Evolutionary conservation across 345 rosid species (phyloP), one percentile per base, ranked within the genome.

Genomic region (Melaleuca quinquenervia): DNA sequence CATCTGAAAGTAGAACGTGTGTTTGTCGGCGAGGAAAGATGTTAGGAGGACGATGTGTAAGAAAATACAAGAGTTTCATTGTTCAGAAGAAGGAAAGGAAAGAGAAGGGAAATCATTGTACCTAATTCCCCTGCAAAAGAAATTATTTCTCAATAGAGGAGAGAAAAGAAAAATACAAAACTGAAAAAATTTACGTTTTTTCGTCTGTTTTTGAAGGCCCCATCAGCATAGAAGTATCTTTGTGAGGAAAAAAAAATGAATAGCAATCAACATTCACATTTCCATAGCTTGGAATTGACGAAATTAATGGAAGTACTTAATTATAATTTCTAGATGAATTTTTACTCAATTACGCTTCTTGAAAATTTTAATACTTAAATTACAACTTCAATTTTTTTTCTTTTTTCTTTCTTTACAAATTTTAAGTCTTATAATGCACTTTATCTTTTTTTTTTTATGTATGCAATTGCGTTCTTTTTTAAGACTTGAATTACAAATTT

Each of bases 291-390:
- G 3, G 32, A 32, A 32, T 64, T 10, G 76, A 64, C 1, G 0
- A 18, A 32, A 8, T 32, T 64, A 32, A 4, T 64, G 45, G 1
- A 64, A 64, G 12, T 16, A 9, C 7, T 16, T 8, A 10, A 32
- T 16, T 1, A 1, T 1, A 64, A 8, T 64, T 64, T 32, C 0
- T 70, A 8, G 1, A 70, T 0, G 0, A 70, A 5, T 70, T 1
- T 70, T 4, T 0, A 16, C 2, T 70, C 3, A 7, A 11, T 18
- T 70, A 0, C 0, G 18, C 0, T 32, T 64, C 15, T 29, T 15
- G 22, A 62, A 62, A 29, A 0, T 7, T 26, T 7, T 29, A 29
- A 29, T 15, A 2, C 5, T 15, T 7, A 16, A 2, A 4, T 16
- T 29, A 6, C 76, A 64, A 24, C 3, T 15, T 41, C 4, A 2